Evolutionary conservation across 495 filamentous ascomycete genomes (phyloP).

Genomic region (Xylaria curta): DNA sequence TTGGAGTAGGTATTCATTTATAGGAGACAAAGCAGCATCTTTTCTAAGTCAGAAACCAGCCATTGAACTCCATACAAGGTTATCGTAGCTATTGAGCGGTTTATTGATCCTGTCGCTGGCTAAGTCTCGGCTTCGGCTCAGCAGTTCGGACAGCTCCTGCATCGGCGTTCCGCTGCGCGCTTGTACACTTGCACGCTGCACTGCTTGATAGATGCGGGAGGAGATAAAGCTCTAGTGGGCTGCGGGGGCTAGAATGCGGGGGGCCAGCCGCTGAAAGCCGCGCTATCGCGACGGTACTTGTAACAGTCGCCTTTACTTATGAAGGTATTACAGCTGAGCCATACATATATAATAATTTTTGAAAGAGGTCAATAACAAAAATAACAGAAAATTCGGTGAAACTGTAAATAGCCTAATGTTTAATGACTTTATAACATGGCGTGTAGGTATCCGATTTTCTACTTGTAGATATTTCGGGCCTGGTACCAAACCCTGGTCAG

Average conservation of each 20-base stretch:
- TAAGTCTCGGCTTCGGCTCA: neutral
- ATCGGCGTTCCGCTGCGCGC: constrained; percentile 13
- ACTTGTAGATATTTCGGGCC: neutral
- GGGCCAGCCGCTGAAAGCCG: constrained; percentile 15
- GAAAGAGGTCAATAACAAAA: no score
- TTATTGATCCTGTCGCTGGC: constrained; percentile 4
- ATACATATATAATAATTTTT: no score
- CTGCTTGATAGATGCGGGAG: constrained; percentile 2
- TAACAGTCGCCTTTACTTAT: no score
- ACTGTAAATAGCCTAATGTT: neutral
- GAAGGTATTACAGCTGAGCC: no score
- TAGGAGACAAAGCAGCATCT: neutral
- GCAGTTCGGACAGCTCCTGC: constrained; percentile 9
- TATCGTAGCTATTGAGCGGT: neutral
- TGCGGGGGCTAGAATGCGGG: constrained; percentile 22
- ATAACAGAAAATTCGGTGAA: no score
- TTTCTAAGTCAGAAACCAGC: neutral
- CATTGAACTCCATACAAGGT: neutral
- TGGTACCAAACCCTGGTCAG: neutral
- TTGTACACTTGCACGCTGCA: neutral
- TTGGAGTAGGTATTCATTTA: neutral
- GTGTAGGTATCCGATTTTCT: neutral
- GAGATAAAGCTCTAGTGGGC: constrained; percentile 14
- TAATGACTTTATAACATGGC: neutral
- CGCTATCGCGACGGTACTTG: constrained; percentile 6